Conservation (phyloP, 176 grass and related monocot species). For the Oryza meyeriana region DNA sequence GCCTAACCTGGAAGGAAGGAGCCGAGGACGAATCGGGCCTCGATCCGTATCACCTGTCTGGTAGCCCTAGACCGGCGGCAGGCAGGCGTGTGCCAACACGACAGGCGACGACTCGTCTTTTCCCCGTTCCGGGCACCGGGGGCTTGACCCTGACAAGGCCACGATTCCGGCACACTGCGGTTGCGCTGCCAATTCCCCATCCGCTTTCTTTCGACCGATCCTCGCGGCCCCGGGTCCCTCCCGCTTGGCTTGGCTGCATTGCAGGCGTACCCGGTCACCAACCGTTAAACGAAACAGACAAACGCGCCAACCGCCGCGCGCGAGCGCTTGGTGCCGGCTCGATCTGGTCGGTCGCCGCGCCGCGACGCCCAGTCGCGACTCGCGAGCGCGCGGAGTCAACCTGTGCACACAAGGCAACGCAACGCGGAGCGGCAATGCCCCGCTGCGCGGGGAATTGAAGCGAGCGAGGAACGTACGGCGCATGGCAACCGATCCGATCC, state of each 20-base stretch:
- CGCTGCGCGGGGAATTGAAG: neutral
- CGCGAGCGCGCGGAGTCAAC: neutral
- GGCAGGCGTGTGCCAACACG: neutral
- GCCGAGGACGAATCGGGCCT: neutral
- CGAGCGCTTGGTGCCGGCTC: neutral
- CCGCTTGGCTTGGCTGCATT: no score
- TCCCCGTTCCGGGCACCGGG: neutral
- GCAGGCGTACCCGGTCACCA: neutral
- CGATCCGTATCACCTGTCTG: neutral
- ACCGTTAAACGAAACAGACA: neutral
- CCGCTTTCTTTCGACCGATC: no score
- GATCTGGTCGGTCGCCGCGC: neutral
- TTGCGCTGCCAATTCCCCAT: constrained; percentile 21
- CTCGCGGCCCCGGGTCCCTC: neutral
- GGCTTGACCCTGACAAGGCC: neutral
- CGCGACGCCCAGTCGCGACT: neutral
- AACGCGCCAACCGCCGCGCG: neutral
- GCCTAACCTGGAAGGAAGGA: neutral
- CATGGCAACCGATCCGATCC: neutral
- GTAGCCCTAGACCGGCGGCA: neutral
- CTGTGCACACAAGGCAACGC: neutral
- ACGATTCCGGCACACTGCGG: neutral
- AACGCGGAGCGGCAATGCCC: neutral
- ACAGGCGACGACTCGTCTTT: neutral
- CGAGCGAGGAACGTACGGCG: neutral